phyloP scores from a whole-genome alignment of 2,329 filamentous ascomycete species.

The Fusarium sororula region DNA sequence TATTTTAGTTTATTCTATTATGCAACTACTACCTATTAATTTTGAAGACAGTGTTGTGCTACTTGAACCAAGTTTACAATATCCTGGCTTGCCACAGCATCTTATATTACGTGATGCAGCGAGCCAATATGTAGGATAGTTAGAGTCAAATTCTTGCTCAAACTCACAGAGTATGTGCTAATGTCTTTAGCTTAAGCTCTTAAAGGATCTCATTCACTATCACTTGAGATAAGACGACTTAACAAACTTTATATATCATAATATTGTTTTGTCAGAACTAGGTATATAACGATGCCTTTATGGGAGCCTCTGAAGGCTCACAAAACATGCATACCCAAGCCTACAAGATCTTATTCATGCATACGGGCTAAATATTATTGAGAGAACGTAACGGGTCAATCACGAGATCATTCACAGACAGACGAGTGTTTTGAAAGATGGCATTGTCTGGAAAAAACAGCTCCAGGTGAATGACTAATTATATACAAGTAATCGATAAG shows the following conservation, averaged over 20 bases:
- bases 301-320: background rate
- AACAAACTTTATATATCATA: too few species aligned
- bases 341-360: background rate
- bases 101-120: fast-evolving
- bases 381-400: fast-evolving
- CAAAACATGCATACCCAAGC: background rate
- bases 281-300: background rate
- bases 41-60: fast-evolving
- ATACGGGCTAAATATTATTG: fast-evolving
- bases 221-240: too few species aligned
- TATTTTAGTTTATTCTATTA: background rate
- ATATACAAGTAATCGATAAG: background rate
- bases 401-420: background rate
- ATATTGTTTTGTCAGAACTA: background rate
- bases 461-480: background rate
- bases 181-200: background rate
- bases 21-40: background rate
- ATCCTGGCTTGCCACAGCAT: fast-evolving
- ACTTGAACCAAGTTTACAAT: fast-evolving
- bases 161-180: too few species aligned
- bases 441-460: fast-evolving
- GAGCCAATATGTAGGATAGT: background rate
- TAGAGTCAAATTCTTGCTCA: fast-evolving
- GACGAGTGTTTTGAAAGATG: background rate
- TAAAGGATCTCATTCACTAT: fast-evolving